phyloP scores from a whole-genome alignment of 1,139 yeast species.

The Hyphopichia wangnamkhiaoensis region DNA sequence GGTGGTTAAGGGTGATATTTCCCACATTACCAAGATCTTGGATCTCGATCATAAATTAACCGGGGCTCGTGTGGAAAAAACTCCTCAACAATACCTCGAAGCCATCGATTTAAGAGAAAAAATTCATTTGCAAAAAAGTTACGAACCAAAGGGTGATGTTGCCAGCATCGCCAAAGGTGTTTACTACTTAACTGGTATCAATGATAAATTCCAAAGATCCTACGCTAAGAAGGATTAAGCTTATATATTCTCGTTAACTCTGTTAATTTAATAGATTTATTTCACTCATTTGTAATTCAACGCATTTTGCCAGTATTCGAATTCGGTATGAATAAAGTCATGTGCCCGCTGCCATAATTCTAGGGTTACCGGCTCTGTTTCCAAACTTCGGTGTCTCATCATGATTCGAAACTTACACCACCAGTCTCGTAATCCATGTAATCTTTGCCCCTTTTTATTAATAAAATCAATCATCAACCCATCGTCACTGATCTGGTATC shows the following conservation, averaged over 20 bases:
- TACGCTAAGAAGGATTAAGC: conserved; percentile 62
- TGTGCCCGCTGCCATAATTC: neutral
- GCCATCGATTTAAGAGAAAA: conserved; percentile 86
- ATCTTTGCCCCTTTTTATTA: neutral
- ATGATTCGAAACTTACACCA: neutral
- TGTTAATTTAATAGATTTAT: neutral
- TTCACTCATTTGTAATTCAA: neutral
- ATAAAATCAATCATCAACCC: conserved; percentile 2
- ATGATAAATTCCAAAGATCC: conserved; percentile 85
- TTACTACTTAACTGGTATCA: conserved; percentile 81
- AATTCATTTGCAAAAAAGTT: conserved; percentile 78
- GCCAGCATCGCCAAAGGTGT: conserved; percentile 74
- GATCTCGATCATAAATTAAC: conserved; percentile 68
- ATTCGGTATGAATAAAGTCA: neutral
- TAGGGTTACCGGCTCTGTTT: too few species aligned
- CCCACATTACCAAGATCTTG: conserved; percentile 63
- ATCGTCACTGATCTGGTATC: conserved; percentile 1
- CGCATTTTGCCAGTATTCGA: neutral
- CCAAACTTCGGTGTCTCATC: too few species aligned
- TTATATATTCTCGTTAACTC: neutral
- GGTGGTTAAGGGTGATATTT: conserved; percentile 78
- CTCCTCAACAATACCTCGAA: conserved; percentile 81
- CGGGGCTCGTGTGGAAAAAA: conserved; percentile 60
- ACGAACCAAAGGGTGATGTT: conserved; percentile 75
- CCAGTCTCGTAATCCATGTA: neutral